Evolutionary conservation across 1,284 basidiomycete species (phyloP).

Genomic region (Boletellus deceptivus): DNA sequence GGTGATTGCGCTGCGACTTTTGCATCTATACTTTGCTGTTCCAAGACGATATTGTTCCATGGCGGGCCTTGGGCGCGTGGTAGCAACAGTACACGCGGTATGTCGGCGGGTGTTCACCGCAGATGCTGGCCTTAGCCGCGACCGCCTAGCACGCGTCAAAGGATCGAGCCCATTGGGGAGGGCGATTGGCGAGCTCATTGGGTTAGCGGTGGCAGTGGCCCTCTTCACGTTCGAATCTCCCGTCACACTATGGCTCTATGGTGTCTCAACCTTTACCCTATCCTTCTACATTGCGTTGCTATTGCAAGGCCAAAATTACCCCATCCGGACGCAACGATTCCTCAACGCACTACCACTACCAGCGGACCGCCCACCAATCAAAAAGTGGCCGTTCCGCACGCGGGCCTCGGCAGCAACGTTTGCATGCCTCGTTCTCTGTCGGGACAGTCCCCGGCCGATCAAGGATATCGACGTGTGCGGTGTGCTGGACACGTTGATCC

Average conservation of each 20-base stretch:
- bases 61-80: conserved; percentile 8
- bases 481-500: conserved; percentile 16
- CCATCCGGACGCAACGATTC: conserved; percentile 13
- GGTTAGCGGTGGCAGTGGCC: conserved; percentile 4
- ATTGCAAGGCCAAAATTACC: conserved; percentile 18
- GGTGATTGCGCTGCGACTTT: conserved; percentile 14
- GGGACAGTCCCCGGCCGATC: conserved; percentile 12
- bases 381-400: conserved; percentile 16
- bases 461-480: conserved; percentile 5
- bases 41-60: conserved; percentile 5
- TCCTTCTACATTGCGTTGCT: conserved; percentile 13
- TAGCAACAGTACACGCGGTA: background rate
- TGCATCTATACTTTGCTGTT: conserved; percentile 10
- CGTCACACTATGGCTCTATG: conserved; percentile 6
- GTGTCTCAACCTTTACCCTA: conserved; percentile 11
- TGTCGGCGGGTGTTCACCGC: conserved; percentile 14
- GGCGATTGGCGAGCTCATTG: conserved; percentile 17
- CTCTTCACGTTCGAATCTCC: conserved; percentile 2
- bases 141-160: no score
- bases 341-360: conserved; percentile 1
- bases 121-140: no score
- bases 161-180: no score
- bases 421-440: conserved; percentile 17
- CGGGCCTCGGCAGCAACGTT: conserved; percentile 16
- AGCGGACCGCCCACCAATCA: conserved; percentile 7